These are phyloP conservation scores for Entomortierella lignicola DNA, from an alignment of 192 early-diverging fungal species.

Conservation along the genomic window DNA sequence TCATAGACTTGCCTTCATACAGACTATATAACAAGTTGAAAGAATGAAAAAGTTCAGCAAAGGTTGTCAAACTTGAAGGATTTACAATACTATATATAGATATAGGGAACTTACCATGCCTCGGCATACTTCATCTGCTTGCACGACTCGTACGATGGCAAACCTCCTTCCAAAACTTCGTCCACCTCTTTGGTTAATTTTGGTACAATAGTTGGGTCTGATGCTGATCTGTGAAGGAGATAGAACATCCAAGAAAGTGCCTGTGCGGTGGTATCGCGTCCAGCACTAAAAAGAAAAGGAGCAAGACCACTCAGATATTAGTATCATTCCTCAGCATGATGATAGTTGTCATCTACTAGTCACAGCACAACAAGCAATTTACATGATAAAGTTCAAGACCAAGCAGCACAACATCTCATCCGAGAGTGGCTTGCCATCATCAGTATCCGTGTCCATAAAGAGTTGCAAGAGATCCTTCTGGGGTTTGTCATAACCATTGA, in stretches of 20 bases:
- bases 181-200: slow-evolving; percentile 50
- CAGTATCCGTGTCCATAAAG: slow-evolving; percentile 57
- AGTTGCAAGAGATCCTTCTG: slow-evolving; percentile 58
- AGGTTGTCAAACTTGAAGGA: too few relatives aligned
- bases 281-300: slow-evolving; percentile 7
- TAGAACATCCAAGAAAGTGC: slow-evolving; percentile 56
- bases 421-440: slow-evolving; percentile 52
- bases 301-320: neutral
- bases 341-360: too few relatives aligned
- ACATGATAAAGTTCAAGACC: slow-evolving; percentile 58
- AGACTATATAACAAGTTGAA: slow-evolving; percentile 9
- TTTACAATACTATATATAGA: too few relatives aligned
- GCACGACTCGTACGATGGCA: slow-evolving; percentile 31
- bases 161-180: slow-evolving; percentile 16
- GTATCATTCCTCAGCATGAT: too few relatives aligned
- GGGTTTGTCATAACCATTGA: slow-evolving; percentile 24
- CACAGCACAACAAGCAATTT: neutral
- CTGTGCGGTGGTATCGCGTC: slow-evolving; percentile 53
- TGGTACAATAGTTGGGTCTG: slow-evolving; percentile 39
- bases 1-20: slow-evolving; percentile 31
- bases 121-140: slow-evolving; percentile 46
- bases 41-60: neutral
- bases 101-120: slow-evolving; percentile 28
- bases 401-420: slow-evolving; percentile 60
- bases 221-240: slow-evolving; percentile 48